Evolutionary conservation across 306 rosid species (phyloP).

Genomic region (Notholithocarpus densiflorus): DNA sequence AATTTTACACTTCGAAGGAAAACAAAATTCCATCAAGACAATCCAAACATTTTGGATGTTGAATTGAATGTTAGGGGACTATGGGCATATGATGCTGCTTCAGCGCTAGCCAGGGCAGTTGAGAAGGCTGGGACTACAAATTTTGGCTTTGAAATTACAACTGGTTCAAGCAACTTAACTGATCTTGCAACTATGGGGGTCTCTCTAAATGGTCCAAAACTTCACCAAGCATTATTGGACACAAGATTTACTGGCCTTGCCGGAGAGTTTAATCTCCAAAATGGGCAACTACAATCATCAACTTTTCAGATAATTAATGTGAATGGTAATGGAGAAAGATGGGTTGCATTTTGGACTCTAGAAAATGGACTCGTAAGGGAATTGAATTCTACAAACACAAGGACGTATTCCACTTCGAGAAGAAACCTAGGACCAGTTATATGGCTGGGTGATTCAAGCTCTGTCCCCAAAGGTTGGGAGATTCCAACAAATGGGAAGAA

Average conservation of each 20-base stretch:
- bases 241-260: slow-evolving; percentile 40
- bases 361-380: neutral
- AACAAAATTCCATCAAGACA: slow-evolving; percentile 4
- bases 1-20: slow-evolving; percentile 24
- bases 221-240: slow-evolving; percentile 9
- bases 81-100: slow-evolving; percentile 28
- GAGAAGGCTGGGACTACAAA: neutral
- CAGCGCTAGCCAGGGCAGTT: too few relatives aligned
- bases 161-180: neutral
- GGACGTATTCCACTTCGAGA: neutral
- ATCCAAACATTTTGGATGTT: neutral
- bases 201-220: slow-evolving; percentile 15
- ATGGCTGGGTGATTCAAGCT: slow-evolving; percentile 37
- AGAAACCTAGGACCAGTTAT: slow-evolving; percentile 20
- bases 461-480: slow-evolving; percentile 43
- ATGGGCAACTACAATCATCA: slow-evolving; percentile 33
- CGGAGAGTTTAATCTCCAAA: slow-evolving; percentile 33
- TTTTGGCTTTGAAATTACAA: neutral
- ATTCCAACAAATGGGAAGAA: slow-evolving; percentile 17
- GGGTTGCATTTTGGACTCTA: slow-evolving; percentile 17
- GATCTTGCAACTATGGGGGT: too few relatives aligned
- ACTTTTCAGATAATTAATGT: slow-evolving; percentile 36
- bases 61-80: slow-evolving; percentile 13
- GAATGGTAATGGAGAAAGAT: slow-evolving; percentile 9
- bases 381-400: neutral